Conservation (phyloP, 2,329 filamentous ascomycete species). For the Cytospora leucostoma region DNA sequence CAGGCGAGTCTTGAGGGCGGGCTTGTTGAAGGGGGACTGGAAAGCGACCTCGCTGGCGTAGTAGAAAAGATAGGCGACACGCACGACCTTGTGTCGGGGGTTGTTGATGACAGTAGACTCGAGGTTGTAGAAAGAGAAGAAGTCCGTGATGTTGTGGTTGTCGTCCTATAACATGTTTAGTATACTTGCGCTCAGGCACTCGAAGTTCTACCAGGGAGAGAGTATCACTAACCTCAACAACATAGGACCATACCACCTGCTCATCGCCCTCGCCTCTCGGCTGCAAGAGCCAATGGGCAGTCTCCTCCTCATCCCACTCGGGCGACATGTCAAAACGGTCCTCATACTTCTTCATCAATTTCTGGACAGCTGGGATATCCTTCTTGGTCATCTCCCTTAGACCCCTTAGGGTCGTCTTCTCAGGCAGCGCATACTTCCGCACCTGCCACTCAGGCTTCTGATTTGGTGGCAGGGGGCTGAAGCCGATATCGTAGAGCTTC, state of each 20-base stretch:
- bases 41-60: constrained; percentile 86
- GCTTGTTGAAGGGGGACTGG: constrained; percentile 51
- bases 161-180: constrained; percentile 45
- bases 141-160: constrained; percentile 86
- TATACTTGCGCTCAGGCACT: not conserved
- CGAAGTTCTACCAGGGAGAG: not conserved
- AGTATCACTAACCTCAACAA: constrained; percentile 66
- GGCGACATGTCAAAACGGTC: constrained; percentile 82
- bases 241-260: constrained; percentile 91
- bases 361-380: constrained; percentile 75
- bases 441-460: constrained; percentile 87
- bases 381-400: constrained; percentile 77
- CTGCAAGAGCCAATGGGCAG: constrained; percentile 84
- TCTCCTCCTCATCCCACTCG: constrained; percentile 75
- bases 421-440: constrained; percentile 80
- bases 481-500: constrained; percentile 92
- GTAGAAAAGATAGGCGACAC: constrained; percentile 95
- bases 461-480: constrained; percentile 80
- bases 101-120: constrained; percentile 90
- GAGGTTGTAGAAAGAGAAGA: constrained; percentile 94
- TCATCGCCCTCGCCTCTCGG: constrained; percentile 65
- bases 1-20: constrained; percentile 73
- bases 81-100: constrained; percentile 74
- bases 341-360: constrained; percentile 76
- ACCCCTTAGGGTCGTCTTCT: constrained; percentile 70